Evolutionary conservation across 306 rosid genomes (phyloP), one percentile per base, ranked within the genome.

Genomic region (Lathyrus aphaca): DNA sequence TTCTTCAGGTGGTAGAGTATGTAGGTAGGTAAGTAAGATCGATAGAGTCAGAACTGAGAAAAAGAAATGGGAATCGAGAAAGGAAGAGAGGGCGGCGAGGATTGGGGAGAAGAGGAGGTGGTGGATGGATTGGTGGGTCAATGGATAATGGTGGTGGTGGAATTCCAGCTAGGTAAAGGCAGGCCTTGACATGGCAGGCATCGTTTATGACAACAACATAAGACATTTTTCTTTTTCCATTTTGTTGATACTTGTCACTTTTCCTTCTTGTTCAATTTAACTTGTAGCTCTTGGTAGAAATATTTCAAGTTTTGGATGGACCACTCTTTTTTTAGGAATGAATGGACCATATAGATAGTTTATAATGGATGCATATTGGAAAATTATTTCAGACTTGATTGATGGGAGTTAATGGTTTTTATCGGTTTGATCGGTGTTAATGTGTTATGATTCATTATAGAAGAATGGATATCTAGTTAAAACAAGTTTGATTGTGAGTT

Each of bases 111-210:
- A 38, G 56, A 39, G 15, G 69, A 29, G 59, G 65, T 35, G 69
- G 68, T 23, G 43, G 50, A 35, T 6, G 39, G 39, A 7, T 35
- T 1, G 50, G 60, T 50, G 65, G 65, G 27, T 37, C 45, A 15
- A 60, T 5, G 11, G 16, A 50, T 35, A 1, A 7, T 67, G 69
- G 74, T 39, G 74, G 57, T 70, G 79, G 67, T 30, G 65, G 12
- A 77, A 0, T 6, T 77, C 81, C 85, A 77, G 85, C 76, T 77
- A 64, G 43, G 45, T 35, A 30, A 65, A 21, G 27, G 21, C 29
- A 25, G 25, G 7, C 10, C 5, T 64, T 66, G 69, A 72, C 69
- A 69, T 72, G 21, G 45, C 4, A 9, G 25, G 18, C 21, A n/a
- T 58, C 23, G 57, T 7, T 29, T 13, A 39, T 5, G 69, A 66